phyloP scores from a whole-genome alignment of 495 filamentous ascomycete species.

The Trichoderma erinaceum region DNA sequence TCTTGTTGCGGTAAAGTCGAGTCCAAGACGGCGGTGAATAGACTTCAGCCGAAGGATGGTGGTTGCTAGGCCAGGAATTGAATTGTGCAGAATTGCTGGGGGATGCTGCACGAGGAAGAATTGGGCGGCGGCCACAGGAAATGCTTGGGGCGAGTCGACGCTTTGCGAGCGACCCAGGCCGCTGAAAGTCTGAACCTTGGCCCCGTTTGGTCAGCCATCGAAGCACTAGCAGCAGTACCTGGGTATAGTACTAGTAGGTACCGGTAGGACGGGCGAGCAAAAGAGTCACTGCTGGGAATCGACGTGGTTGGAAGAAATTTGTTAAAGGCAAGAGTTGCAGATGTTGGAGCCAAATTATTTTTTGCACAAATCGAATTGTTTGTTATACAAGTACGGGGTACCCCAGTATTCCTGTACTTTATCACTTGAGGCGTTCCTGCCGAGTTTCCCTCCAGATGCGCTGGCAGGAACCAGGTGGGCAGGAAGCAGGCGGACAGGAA shows the following conservation, averaged over 20 bases:
- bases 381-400: background rate
- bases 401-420: background rate
- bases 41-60: conserved; percentile 2
- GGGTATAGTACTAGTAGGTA: too few relatives aligned
- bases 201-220: too few relatives aligned
- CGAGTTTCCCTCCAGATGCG: background rate
- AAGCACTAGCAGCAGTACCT: too few relatives aligned
- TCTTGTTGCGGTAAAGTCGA: conserved; percentile 10
- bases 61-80: background rate
- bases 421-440: conserved; percentile 1
- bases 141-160: background rate
- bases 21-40: conserved; percentile 7
- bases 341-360: background rate
- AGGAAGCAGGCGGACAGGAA: background rate
- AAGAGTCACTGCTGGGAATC: background rate
- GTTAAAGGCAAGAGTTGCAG: background rate
- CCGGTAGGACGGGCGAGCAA: too few relatives aligned
- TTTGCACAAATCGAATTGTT: background rate
- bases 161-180: too few relatives aligned
- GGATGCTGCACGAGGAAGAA: background rate
- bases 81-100: background rate
- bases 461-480: background rate
- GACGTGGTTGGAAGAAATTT: background rate
- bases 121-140: background rate
- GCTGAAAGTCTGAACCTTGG: too few relatives aligned